phyloP scores from a whole-genome alignment of 495 filamentous ascomycete genomes.

The Podospora sp. region DNA sequence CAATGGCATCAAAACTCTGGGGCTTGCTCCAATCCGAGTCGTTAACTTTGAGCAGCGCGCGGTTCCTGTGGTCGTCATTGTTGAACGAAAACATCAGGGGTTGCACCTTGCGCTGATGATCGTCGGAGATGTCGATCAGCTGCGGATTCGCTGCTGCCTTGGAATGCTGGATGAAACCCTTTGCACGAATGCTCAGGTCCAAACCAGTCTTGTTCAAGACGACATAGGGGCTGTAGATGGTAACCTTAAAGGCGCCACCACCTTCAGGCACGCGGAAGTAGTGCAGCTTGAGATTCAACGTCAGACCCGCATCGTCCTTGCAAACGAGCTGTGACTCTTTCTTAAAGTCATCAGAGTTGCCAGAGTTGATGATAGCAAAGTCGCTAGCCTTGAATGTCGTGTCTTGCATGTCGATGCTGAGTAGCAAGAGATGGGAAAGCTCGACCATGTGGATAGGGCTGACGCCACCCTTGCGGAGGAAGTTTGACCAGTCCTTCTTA shows the following conservation, averaged over 20 bases:
- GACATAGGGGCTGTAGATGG: constrained; percentile 90
- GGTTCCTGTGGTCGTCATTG: constrained; percentile 83
- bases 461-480: constrained; percentile 90
- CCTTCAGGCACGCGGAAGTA: constrained; percentile 92
- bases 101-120: constrained; percentile 61
- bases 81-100: constrained; percentile 96
- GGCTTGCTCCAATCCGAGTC: constrained; percentile 95
- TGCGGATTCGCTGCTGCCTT: constrained; percentile 79
- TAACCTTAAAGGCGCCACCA: constrained; percentile 94
- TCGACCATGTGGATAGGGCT: constrained; percentile 98
- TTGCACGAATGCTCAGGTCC: constrained; percentile 84
- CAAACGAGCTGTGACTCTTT: constrained; percentile 78
- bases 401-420: constrained; percentile 96
- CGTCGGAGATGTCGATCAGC: constrained; percentile 39
- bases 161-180: constrained; percentile 79
- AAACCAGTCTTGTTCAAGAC: constrained; percentile 94
- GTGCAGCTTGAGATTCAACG: constrained; percentile 81
- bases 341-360: constrained; percentile 81
- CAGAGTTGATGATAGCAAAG: constrained; percentile 94
- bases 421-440: constrained; percentile 84
- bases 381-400: constrained; percentile 93
- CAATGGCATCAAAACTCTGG: constrained; percentile 98
- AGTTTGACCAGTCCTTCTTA: constrained; percentile 98
- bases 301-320: constrained; percentile 78
- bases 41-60: constrained; percentile 80